Base-by-base conservation (phyloP, 306 rosid genomes). In the Prunus mongolica region DNA sequence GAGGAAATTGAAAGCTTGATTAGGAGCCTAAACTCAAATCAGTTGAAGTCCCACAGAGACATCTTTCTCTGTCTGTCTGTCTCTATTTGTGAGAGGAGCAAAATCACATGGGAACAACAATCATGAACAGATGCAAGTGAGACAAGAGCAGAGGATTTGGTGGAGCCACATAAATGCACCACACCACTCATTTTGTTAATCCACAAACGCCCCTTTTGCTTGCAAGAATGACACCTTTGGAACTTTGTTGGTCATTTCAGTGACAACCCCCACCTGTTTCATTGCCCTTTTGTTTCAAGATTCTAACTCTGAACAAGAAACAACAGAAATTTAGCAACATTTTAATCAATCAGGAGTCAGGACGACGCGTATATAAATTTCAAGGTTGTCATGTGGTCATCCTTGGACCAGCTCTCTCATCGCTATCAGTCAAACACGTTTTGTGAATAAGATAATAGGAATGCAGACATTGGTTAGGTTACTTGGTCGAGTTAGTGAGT, bases 91-190 rank as follows among this genome's bases (percentile, higher is more conserved):
- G 61, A 49, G 78, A 82, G 98, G 82, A 88, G 96, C 97, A 95
- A 75, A 82, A 82, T 87, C 98, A 94, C 98, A 94, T 94, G 98
- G 98, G 96, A 89, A 82, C 76, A 67, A 71, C 92, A 89, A 89
- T 90, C 69, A 86, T 90, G 96, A 88, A 90, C 91, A 82, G 86
- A 85, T 71, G 88, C 85, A 87, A 87, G 91, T 89, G 98, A 92
- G 98, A 95, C 97, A 95, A 90, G 80, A 88, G 86, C 82, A 85
- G 97, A 89, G 93, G 96, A 95, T 95, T 81, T 79, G 84, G 89
- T 86, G 96, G 97, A 89, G 95, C 98, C 97, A 58, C 87, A 74
- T 92, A 88, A 92, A 89, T 90, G 92, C 93, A 70, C 77, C 79
- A 83, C 95, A 70, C 77, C 79, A 83, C 95, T 87, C 87, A 64